Evolutionary conservation across 2,329 filamentous ascomycete genomes (phyloP).

Genomic region (Aspergillus luchuensis): DNA sequence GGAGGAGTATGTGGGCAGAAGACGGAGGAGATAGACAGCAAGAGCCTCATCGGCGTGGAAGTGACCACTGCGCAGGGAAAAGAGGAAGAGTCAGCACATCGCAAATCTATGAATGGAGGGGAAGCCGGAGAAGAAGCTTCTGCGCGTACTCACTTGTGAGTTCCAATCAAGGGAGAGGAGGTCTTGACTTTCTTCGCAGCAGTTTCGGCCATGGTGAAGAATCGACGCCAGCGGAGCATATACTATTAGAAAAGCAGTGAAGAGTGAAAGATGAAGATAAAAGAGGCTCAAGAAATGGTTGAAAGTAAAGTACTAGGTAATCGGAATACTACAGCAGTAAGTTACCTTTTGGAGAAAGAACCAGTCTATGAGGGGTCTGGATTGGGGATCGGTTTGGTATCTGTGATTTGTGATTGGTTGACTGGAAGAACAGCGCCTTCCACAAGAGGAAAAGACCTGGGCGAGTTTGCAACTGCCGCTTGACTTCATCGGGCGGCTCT

Average conservation of each 20-base stretch:
- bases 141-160: constrained; percentile 67
- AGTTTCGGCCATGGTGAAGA: constrained; percentile 67
- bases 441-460: background rate
- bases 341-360: background rate
- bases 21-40: constrained; percentile 91
- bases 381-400: background rate
- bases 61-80: constrained; percentile 64
- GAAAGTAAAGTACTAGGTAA: background rate
- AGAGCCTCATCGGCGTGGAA: constrained; percentile 99
- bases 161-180: constrained; percentile 73
- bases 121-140: background rate
- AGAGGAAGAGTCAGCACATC: constrained; percentile 8
- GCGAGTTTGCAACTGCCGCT: background rate
- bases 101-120: constrained; percentile 6
- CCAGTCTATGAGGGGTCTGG: background rate
- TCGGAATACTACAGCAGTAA: background rate
- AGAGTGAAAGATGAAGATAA: background rate
- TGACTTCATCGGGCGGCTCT: background rate
- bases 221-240: constrained; percentile 42
- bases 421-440: background rate
- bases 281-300: background rate
- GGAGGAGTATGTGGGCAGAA: constrained; percentile 76
- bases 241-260: constrained; percentile 1
- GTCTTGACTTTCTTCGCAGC: constrained; percentile 84
- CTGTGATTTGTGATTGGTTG: background rate